phyloP scores from a whole-genome alignment of 345 rosid species.

The Salix caprea region DNA sequence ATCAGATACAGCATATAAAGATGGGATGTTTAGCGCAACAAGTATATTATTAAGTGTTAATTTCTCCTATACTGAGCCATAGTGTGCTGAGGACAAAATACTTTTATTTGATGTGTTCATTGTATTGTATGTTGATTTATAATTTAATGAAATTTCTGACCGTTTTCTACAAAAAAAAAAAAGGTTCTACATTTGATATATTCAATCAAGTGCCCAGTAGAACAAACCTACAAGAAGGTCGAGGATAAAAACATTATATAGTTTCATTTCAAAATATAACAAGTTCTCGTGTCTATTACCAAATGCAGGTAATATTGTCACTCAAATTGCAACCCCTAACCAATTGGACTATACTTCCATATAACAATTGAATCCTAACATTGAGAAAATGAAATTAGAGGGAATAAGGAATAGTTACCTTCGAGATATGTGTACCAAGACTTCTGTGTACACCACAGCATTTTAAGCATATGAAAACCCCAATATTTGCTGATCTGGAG shows the following conservation, averaged over 20 bases:
- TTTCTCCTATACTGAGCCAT: too few species aligned
- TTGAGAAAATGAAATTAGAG: constrained; percentile 1
- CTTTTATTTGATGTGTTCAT: too few species aligned
- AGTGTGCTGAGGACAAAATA: too few species aligned
- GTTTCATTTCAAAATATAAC: background rate
- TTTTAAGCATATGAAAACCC: constrained; percentile 94
- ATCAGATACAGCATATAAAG: too few species aligned
- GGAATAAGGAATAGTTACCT: constrained; percentile 49
- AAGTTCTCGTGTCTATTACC: background rate
- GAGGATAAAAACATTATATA: background rate
- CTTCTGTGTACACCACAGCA: constrained; percentile 98
- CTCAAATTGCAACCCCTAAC: background rate
- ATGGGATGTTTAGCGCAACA: too few species aligned
- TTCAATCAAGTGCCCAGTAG: too few species aligned
- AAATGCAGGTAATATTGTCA: background rate
- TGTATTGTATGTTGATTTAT: too few species aligned
- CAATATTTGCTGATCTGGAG: constrained; percentile 94
- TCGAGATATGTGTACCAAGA: constrained; percentile 90
- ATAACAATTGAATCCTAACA: background rate
- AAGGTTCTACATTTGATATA: too few species aligned
- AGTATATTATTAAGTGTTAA: too few species aligned
- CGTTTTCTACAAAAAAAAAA: too few species aligned
- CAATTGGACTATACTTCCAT: background rate
- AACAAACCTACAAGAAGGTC: background rate
- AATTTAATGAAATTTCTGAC: too few species aligned